Base-by-base conservation (phyloP, 306 rosid genomes). In the Gynostemma pentaphyllum region DNA sequence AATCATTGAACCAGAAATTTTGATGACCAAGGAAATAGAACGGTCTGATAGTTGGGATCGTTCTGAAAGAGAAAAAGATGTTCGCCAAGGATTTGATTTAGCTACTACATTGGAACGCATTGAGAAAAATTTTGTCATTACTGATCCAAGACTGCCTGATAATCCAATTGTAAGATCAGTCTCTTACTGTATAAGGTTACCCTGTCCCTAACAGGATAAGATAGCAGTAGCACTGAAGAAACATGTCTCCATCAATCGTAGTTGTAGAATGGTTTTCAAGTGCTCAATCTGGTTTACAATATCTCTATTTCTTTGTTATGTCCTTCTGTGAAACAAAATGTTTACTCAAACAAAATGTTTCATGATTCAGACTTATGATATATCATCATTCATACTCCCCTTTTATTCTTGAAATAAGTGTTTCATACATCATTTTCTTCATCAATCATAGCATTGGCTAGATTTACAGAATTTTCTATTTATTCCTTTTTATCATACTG, bases 71-170 rank as follows among this genome's bases (percentile, higher is more conserved):
- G 95, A 84, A 60, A 84, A 81, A 64, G 96, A 88, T 73, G 77
- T 81, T 32, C 85, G 97, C 37, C 99, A 92, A 77, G 99, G 99
- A 75, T 76, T 92, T 59, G 99, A 92, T 78, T 74, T 92, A 32
- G 99, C 95, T 67, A 92, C 97, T 70, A 92, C 99, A 49, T 82
- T 92, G 86, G 97, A 92, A 68, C 77, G 99, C 67, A 92, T 92
- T 68, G 99, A 92, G 77, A 92, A 88, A 82, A 92, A 92, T 67
- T 92, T 92, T 69, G 99, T 92, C 82, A 92, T 92, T 70, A 53
- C 82, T 70, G 99, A 92, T 84, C 99, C 99, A 72, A 82, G 99
- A 79, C 88, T 92, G 76, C 96, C 99, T 59, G 99, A 92, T 74
- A 77, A 74, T 74, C 99, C 99, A 45, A 92, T 92, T 66, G 99